Conservation (phyloP, 2,329 filamentous ascomycete species). For the Emergomyces pasteurianus region DNA sequence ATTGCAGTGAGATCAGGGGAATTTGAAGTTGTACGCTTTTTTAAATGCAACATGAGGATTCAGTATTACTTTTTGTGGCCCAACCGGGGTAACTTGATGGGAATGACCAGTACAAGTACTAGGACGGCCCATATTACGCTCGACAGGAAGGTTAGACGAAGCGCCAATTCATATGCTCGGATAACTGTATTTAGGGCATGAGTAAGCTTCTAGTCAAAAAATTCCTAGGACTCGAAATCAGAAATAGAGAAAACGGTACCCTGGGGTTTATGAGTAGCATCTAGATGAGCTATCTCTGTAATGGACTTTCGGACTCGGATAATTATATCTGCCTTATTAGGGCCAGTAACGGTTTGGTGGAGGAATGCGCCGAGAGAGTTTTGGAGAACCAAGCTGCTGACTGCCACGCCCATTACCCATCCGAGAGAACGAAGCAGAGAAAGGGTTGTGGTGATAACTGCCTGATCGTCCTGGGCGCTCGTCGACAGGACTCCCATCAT, state of each 20-base stretch:
- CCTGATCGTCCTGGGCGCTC: conserved; percentile 49
- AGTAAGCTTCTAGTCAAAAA: neutral
- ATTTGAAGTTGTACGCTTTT: neutral
- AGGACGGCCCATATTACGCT: neutral
- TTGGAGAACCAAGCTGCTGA: conserved; percentile 60
- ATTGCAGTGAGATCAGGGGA: neutral
- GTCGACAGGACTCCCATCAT: conserved; percentile 52
- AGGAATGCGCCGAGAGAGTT: conserved; percentile 54
- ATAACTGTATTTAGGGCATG: neutral
- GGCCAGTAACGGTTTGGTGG: conserved; percentile 44
- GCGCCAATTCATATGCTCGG: neutral
- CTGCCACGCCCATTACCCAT: conserved; percentile 58
- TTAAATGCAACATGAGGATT: neutral
- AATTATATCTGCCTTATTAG: conserved; percentile 43
- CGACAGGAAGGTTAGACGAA: conserved; percentile 1
- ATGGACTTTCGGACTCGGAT: conserved; percentile 40
- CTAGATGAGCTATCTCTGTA: conserved; percentile 33
- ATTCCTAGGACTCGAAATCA: neutral
- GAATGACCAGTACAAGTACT: neutral
- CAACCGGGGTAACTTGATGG: neutral
- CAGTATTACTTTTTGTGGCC: neutral
- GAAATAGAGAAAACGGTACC: conserved; percentile 21
- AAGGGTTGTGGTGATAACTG: conserved; percentile 57
- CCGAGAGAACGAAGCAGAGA: conserved; percentile 61
- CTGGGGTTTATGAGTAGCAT: conserved; percentile 34